These are phyloP conservation scores for Pleurotus giganteus DNA, from an alignment of 768 basidiomycete species.

Conservation along the genomic window DNA sequence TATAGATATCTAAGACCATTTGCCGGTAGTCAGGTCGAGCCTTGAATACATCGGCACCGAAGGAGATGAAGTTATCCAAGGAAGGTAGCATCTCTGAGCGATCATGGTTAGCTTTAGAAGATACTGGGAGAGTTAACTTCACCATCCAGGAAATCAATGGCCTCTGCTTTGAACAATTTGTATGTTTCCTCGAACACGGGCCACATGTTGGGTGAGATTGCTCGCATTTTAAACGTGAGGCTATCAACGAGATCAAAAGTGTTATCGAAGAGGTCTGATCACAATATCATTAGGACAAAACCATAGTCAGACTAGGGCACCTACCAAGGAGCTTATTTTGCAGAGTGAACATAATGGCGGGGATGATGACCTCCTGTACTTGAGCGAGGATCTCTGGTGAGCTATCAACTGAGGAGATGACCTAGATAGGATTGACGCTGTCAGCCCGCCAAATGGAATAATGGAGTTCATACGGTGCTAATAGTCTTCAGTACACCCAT, in stretches of 20 bases:
- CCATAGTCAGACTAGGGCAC: constrained; percentile 17
- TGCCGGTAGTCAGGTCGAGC: constrained; percentile 70
- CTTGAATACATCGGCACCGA: constrained; percentile 75
- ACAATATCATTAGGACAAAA: constrained; percentile 3
- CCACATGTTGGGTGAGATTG: constrained; percentile 84
- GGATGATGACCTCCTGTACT: constrained; percentile 79
- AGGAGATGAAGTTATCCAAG: constrained; percentile 86
- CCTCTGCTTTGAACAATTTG: constrained; percentile 77
- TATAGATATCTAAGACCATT: constrained; percentile 84
- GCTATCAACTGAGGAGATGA: constrained; percentile 72
- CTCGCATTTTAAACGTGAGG: constrained; percentile 76
- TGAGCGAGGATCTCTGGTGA: constrained; percentile 73
- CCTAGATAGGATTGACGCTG: constrained; percentile 35
- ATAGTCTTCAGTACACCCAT: constrained; percentile 90
- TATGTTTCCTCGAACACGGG: constrained; percentile 83
- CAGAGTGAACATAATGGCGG: constrained; percentile 73
- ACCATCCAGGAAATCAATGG: constrained; percentile 88
- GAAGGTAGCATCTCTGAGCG: constrained; percentile 81
- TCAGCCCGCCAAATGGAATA: not conserved
- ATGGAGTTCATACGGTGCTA: constrained; percentile 48
- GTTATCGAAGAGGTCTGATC: constrained; percentile 79
- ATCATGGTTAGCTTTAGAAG: not conserved
- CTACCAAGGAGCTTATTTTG: constrained; percentile 75
- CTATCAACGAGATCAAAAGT: constrained; percentile 85
- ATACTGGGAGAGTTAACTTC: constrained; percentile 16